Evolutionary conservation across 1,139 yeast species (phyloP).

Genomic region (Spathaspora sp.): DNA sequence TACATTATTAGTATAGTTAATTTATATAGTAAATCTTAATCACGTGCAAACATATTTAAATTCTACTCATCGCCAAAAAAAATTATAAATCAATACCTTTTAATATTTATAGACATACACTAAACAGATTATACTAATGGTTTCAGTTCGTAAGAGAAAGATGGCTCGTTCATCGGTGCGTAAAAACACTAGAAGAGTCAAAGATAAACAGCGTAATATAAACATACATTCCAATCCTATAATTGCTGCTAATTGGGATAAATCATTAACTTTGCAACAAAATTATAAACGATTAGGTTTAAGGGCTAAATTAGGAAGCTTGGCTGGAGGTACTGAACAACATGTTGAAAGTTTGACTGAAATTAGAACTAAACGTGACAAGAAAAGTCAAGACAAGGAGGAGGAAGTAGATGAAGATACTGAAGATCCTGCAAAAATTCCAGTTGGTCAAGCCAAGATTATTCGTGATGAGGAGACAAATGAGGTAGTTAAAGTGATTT

Average conservation of each 20-base stretch:
- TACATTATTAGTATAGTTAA: neutral
- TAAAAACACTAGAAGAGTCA: slow-evolving; percentile 66
- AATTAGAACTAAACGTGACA: slow-evolving; percentile 24
- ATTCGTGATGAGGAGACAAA: slow-evolving; percentile 69
- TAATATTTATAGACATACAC: neutral
- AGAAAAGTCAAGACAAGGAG: slow-evolving; percentile 31
- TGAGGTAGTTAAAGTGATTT: slow-evolving; percentile 64
- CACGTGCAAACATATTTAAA: neutral
- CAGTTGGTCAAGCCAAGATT: slow-evolving; percentile 81
- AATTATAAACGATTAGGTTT: slow-evolving; percentile 81
- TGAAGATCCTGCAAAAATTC: slow-evolving; percentile 58
- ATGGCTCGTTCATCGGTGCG: slow-evolving; percentile 69
- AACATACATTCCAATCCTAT: slow-evolving; percentile 73
- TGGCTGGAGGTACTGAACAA: slow-evolving; percentile 69
- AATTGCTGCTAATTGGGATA: slow-evolving; percentile 90
- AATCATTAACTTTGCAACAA: slow-evolving; percentile 74
- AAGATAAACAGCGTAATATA: slow-evolving; percentile 66
- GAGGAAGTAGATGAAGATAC: slow-evolving; percentile 32
- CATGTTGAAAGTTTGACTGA: slow-evolving; percentile 42
- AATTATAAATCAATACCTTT: neutral
- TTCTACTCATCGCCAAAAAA: slow-evolving; percentile 1
- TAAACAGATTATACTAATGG: slow-evolving; percentile 42
- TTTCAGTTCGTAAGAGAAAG: slow-evolving; percentile 84
- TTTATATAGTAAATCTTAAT: neutral
- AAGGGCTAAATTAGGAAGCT: slow-evolving; percentile 58